These are phyloP conservation scores for Brasilioporus rufonigricans DNA, from an alignment of 768 basidiomycete genomes.

Conservation along the genomic window DNA sequence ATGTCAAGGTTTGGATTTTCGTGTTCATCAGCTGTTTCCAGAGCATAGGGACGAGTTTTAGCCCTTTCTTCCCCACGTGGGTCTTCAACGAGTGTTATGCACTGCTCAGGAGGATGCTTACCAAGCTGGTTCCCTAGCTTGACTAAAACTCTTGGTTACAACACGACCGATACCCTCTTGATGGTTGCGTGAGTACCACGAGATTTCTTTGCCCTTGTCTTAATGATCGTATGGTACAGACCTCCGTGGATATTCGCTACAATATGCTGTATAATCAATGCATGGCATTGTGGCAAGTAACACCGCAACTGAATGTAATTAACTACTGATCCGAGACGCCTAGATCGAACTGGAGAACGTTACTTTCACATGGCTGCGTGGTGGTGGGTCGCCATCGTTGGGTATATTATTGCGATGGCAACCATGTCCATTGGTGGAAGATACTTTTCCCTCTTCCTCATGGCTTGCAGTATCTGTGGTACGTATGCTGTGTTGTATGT, in stretches of 20 bases:
- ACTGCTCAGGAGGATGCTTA: background rate
- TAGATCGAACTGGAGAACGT: conserved; percentile 62
- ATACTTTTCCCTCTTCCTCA: conserved; percentile 62
- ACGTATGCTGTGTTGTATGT: background rate
- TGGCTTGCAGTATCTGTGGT: conserved; percentile 54
- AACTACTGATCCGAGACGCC: background rate
- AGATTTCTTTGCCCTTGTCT: background rate
- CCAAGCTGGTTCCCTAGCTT: conserved; percentile 34
- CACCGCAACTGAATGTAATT: background rate
- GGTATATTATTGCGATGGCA: conserved; percentile 49
- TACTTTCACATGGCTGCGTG: no score
- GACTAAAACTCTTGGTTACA: conserved; percentile 59
- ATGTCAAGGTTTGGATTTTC: no score
- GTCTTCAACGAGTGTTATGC: no score
- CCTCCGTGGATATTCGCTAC: conserved; percentile 62
- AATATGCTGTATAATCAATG: conserved; percentile 49
- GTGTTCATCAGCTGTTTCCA: no score
- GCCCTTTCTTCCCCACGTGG: no score
- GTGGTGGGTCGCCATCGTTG: no score
- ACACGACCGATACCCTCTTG: conserved; percentile 54
- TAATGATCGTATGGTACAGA: conserved; percentile 28
- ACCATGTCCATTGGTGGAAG: conserved; percentile 51
- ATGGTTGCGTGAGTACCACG: conserved; percentile 49
- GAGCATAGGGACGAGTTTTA: no score
- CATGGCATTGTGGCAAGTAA: no score